Conservation (phyloP, 2,329 filamentous ascomycete species). For the Fusarium coicis region DNA sequence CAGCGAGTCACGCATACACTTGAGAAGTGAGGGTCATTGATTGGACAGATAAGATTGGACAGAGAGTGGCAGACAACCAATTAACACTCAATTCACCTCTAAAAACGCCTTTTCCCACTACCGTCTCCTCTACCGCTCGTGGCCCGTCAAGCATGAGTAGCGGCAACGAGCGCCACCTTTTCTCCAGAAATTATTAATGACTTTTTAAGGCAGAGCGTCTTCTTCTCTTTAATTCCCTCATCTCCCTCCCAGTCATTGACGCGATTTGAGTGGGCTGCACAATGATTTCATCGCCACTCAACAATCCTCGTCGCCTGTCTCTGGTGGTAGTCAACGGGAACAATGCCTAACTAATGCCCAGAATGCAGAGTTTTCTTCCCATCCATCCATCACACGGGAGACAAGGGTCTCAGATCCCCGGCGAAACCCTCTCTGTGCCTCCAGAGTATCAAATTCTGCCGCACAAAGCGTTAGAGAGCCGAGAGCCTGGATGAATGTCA, state of each 20-base stretch:
- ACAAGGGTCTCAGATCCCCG: slow-evolving; percentile 23
- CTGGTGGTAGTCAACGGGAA: slow-evolving; percentile 4
- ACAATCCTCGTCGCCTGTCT: background rate
- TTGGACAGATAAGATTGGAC: slow-evolving; percentile 20
- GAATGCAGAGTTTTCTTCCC: slow-evolving; percentile 32
- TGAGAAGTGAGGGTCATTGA: slow-evolving; percentile 11
- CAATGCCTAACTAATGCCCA: slow-evolving; percentile 26
- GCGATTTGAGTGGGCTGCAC: slow-evolving; percentile 11
- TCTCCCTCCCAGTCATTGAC: slow-evolving; percentile 17
- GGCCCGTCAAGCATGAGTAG: slow-evolving; percentile 1
- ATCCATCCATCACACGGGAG: slow-evolving; percentile 18
- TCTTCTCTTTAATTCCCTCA: slow-evolving; percentile 36
- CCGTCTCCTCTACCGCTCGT: background rate
- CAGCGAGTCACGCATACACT: background rate
- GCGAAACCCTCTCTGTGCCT: slow-evolving; percentile 33
- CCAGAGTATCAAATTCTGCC: slow-evolving; percentile 26
- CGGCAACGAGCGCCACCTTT: slow-evolving; percentile 21
- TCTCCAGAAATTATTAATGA: slow-evolving; percentile 1
- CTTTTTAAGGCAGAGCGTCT: slow-evolving; percentile 5
- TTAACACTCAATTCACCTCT: background rate
- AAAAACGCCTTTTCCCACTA: slow-evolving; percentile 10
- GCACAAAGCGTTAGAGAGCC: slow-evolving; percentile 13
- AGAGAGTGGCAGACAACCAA: background rate
- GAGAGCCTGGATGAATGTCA: slow-evolving; percentile 7
- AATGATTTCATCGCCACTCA: slow-evolving; percentile 33